Evolutionary conservation across 225 moss, liverwort and hornwort species (phyloP).

Genomic region (Bryoerythrophyllum caledonicum): DNA sequence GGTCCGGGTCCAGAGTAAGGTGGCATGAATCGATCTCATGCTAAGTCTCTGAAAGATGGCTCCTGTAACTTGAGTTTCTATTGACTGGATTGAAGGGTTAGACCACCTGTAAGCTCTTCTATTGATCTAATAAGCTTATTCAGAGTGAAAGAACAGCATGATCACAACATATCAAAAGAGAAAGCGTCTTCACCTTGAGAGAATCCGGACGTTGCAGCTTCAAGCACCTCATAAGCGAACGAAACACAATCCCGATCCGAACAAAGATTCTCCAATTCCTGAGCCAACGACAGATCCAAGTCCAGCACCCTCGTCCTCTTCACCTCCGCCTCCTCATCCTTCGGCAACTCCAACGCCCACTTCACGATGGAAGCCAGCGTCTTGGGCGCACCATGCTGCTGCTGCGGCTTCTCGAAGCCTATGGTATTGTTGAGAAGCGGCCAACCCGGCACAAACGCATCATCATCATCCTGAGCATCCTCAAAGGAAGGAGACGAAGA

Average conservation of each 20-base stretch:
- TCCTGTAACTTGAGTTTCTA: too few species aligned
- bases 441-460: conserved; percentile 52
- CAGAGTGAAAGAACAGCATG: neutral
- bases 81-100: too few species aligned
- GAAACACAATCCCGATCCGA: conserved; percentile 28
- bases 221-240: conserved; percentile 39
- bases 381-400: neutral
- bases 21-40: too few species aligned
- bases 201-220: conserved; percentile 43
- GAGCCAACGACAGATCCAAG: conserved; percentile 9
- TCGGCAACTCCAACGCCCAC: conserved; percentile 44
- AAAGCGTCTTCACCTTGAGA: conserved; percentile 30
- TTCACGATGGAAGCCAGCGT: conserved; percentile 34
- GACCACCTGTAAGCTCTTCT: too few species aligned
- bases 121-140: neutral
- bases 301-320: conserved; percentile 10
- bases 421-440: conserved; percentile 48
- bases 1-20: too few species aligned
- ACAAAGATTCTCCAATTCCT: conserved; percentile 28
- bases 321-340: conserved; percentile 7
- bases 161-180: too few species aligned
- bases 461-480: conserved; percentile 26
- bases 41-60: too few species aligned
- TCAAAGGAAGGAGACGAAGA: neutral
- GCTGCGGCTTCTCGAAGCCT: conserved; percentile 31